Evolutionary conservation across 2,329 filamentous ascomycete genomes (phyloP), one percentile per base, ranked within the genome.

Genomic region (Trichoderma asperellum): DNA sequence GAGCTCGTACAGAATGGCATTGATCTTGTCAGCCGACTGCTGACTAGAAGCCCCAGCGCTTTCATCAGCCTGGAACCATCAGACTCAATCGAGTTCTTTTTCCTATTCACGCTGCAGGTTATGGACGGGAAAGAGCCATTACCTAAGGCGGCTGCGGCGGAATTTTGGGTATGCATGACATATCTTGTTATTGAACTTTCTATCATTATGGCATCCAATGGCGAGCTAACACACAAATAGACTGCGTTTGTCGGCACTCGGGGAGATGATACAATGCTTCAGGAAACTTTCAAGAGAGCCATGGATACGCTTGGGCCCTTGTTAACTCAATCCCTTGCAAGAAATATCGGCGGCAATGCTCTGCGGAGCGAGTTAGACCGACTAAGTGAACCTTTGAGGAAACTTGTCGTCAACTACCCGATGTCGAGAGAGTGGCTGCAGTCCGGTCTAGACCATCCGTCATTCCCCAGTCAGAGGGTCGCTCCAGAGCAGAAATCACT

Each of bases 1-100:
- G 92, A 94, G 72, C 83, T 95, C 12, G 84, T 92, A 1, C 90
- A 94, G 72, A 89, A 89, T 69, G 89, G 89, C 61, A 90, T 95
- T 60, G 91, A 94, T 67, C 89, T 95, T 70, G 82, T 91, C 10
- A 86, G 88, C 67, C 87, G 88, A 32, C 82, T 93, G 63, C 81
- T 92, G 70, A 83, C 83, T 11, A 88, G 86, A 68, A 86, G 89
- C 68, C 83, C 89, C 0, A 81, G 83, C n/a, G 83, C 91, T 8
- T 80, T 95, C 5, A 84, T 93, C 60, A 80, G 78, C 5, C 79
- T 88, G 10, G 85, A 89, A 63, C 83, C 88, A 4, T 77, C 84
- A 12, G 83, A 86, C 1, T 83, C 85, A 12, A 83, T 91, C 1
- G 88, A 91, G 70, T 88, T 85, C 73, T 86, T 93, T 70, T 91